phyloP scores from a whole-genome alignment of 202 grass and related monocot species.

The Zizania palustris region DNA sequence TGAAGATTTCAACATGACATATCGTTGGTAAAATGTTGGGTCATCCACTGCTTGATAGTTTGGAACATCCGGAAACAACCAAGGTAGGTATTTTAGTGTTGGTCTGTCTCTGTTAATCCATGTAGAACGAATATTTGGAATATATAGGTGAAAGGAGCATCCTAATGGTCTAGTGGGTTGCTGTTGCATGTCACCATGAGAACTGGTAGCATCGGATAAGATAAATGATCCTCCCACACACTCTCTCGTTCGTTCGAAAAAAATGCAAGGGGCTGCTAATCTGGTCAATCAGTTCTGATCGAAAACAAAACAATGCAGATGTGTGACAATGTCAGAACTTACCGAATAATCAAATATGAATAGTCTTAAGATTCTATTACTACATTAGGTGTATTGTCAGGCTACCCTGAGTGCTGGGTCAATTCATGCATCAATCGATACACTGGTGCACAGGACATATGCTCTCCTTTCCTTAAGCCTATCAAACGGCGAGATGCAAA shows the following conservation, averaged over 20 bases:
- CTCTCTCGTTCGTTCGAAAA: neutral
- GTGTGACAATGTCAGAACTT: neutral
- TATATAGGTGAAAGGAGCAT: constrained; percentile 7
- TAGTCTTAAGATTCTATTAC: neutral
- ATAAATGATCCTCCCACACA: neutral
- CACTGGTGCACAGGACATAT: neutral
- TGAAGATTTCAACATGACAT: no score
- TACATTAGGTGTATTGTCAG: neutral
- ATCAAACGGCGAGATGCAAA: neutral
- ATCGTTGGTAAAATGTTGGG: no score
- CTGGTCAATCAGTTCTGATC: neutral
- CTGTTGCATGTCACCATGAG: neutral
- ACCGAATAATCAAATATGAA: neutral
- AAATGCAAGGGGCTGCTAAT: neutral
- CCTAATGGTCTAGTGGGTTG: neutral
- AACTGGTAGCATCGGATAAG: neutral
- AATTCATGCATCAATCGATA: neutral
- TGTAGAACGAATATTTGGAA: neutral
- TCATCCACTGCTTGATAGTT: neutral
- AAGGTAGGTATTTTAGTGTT: neutral
- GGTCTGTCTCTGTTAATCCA: constrained; percentile 15
- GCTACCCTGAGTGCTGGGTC: no score
- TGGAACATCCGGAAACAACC: neutral
- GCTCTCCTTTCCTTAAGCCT: neutral
- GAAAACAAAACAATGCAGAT: neutral